phyloP scores from a whole-genome alignment of 2,329 filamentous ascomycete genomes.

The Fusarium nygamai region DNA sequence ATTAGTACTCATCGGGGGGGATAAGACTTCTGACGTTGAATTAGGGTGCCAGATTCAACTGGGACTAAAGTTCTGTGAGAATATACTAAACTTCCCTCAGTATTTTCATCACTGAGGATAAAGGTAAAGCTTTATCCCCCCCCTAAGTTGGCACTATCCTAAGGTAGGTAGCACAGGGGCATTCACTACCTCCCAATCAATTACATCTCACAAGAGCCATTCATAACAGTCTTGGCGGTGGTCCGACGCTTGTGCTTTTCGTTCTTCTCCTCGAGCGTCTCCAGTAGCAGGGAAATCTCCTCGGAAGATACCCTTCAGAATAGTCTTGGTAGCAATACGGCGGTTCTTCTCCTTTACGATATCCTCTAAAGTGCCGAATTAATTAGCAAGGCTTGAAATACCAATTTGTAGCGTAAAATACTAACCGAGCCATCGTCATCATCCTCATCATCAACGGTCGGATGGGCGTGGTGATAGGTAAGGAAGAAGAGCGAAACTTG shows the following conservation, averaged over 20 bases:
- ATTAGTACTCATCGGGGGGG: background rate
- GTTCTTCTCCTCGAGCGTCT: background rate
- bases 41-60: background rate
- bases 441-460: background rate
- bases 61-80: background rate
- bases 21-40: background rate
- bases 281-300: background rate
- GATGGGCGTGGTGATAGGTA: background rate
- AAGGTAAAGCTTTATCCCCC: background rate
- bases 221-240: background rate
- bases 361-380: background rate
- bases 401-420: background rate
- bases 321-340: background rate
- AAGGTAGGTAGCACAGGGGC: background rate
- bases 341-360: background rate
- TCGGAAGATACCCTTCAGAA: background rate
- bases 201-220: background rate
- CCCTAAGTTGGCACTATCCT: background rate
- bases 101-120: background rate
- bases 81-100: background rate
- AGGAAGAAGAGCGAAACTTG: background rate
- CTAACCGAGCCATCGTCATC: background rate
- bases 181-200: background rate
- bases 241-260: background rate
- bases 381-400: background rate